These are phyloP conservation scores for Takakia lepidozioides DNA, from an alignment of 225 moss, liverwort and hornwort genomes.

Conservation along the genomic window DNA sequence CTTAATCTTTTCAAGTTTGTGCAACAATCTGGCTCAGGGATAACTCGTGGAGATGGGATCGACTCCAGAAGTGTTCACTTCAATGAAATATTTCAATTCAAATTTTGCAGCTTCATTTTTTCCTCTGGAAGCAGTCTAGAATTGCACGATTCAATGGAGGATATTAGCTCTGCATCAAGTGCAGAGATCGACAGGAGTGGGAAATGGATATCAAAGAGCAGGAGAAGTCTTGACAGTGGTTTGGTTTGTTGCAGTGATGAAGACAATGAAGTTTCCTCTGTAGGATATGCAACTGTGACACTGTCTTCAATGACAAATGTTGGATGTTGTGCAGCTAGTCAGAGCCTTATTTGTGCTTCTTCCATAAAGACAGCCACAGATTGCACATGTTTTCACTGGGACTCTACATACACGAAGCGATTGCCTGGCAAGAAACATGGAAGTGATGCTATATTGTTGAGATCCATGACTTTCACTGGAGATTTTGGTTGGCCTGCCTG, in stretches of 20 bases:
- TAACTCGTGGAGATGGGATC: neutral
- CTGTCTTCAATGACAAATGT: too few relatives aligned
- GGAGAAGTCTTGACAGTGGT: too few relatives aligned
- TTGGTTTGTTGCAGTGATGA: too few relatives aligned
- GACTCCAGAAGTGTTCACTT: neutral
- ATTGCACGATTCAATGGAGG: neutral
- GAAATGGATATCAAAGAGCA: too few relatives aligned
- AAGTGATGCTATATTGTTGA: neutral
- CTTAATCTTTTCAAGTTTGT: conserved; percentile 3
- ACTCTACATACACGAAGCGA: neutral
- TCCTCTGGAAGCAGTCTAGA: neutral
- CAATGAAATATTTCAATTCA: too few relatives aligned
- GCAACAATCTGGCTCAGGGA: neutral
- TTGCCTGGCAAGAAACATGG: conserved; percentile 1
- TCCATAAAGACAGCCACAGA: neutral
- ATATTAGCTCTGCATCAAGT: neutral
- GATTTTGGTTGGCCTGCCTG: neutral
- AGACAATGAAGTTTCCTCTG: neutral
- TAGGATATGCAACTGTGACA: too few relatives aligned
- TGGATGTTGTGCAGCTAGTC: too few relatives aligned
- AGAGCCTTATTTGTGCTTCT: too few relatives aligned
- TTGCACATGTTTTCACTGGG: neutral
- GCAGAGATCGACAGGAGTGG: neutral
- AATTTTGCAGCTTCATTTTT: neutral
- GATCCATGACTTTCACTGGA: neutral